These are phyloP conservation scores for Collybia sordida DNA, from an alignment of 768 basidiomycete species.

Conservation along the genomic window DNA sequence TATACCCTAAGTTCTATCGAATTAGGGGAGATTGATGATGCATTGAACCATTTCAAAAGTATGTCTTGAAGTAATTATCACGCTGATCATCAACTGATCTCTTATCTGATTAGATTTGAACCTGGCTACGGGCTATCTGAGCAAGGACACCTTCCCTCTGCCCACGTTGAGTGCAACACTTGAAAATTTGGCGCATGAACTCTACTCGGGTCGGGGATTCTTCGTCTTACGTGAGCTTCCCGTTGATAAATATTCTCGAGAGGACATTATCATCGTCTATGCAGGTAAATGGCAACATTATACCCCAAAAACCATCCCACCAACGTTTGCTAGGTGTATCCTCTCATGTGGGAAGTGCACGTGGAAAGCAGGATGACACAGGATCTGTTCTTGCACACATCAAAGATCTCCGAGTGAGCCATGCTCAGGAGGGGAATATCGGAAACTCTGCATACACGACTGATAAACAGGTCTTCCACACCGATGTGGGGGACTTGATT, in stretches of 20 bases:
- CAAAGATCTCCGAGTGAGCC: conserved; percentile 43
- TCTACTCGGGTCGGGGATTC: conserved; percentile 47
- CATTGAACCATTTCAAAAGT: conserved; percentile 39
- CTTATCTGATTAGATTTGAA: conserved; percentile 19
- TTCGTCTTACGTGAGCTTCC: conserved; percentile 47
- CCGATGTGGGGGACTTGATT: conserved; percentile 46
- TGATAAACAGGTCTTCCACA: conserved; percentile 51
- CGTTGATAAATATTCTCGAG: conserved; percentile 37
- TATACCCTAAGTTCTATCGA: conserved; percentile 32
- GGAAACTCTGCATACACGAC: conserved; percentile 46
- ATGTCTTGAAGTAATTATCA: not conserved
- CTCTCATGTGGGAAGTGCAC: conserved; percentile 43
- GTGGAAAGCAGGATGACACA: conserved; percentile 43
- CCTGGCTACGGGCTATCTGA: conserved; percentile 32
- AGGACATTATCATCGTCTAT: conserved; percentile 40
- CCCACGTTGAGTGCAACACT: conserved; percentile 37
- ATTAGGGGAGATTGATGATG: conserved; percentile 38
- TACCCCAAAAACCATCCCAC: not conserved
- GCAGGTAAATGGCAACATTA: conserved; percentile 28
- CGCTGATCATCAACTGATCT: not conserved
- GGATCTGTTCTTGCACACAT: conserved; percentile 46
- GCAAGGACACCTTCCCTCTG: conserved; percentile 40
- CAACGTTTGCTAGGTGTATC: conserved; percentile 34
- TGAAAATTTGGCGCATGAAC: conserved; percentile 34
- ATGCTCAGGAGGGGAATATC: conserved; percentile 39